phyloP scores from a whole-genome alignment of 2,329 filamentous ascomycete genomes.

The Fusarium sp. region DNA sequence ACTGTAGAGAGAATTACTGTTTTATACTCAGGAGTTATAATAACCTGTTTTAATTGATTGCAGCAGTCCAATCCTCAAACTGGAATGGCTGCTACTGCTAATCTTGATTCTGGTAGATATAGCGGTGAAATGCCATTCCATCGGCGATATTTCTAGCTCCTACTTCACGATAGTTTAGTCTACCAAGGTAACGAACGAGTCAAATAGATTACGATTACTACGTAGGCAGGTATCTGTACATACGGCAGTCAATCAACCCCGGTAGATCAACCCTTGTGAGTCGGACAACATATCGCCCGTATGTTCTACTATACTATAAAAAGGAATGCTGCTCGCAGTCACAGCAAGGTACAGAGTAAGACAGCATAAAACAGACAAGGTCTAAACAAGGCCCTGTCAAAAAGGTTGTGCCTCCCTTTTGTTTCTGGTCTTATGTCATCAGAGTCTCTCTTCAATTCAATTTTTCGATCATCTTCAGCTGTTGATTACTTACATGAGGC shows the following conservation, averaged over 20 bases:
- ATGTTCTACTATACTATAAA: constrained; percentile 14
- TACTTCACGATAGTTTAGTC: background rate
- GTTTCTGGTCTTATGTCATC: background rate
- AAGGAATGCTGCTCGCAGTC: constrained; percentile 4
- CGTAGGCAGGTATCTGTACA: background rate
- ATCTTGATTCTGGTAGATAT: background rate
- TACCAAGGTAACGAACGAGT: background rate
- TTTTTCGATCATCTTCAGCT: background rate
- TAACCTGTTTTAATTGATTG: constrained; percentile 2
- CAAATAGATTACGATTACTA: background rate
- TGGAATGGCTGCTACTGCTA: background rate
- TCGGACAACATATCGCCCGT: constrained; percentile 11
- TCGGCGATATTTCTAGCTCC: background rate
- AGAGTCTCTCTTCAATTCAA: background rate
- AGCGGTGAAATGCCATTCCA: background rate
- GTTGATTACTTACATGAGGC: background rate
- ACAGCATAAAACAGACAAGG: background rate
- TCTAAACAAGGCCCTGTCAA: background rate
- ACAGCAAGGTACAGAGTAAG: background rate
- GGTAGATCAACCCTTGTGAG: background rate
- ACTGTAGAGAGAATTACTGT: background rate
- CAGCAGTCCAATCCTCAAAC: constrained; percentile 4
- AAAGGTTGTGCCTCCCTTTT: background rate
- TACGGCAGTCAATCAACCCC: background rate
- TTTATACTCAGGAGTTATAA: background rate